Conservation (phyloP, 106 monocot genomes). For the Dendrobium huoshanense region DNA sequence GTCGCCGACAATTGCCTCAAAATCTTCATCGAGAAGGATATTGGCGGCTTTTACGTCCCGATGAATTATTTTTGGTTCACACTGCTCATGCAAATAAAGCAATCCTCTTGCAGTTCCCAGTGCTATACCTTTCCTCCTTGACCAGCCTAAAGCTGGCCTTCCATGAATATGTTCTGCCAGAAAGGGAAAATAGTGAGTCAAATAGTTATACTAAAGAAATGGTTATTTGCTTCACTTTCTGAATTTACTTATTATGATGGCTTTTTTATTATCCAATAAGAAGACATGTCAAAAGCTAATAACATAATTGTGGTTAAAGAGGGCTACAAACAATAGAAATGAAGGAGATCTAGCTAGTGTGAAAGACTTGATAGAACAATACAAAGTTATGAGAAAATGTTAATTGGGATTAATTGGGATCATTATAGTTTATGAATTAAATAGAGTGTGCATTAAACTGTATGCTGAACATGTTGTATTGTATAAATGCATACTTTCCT, state of each 20-base stretch:
- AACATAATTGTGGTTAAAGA: background rate
- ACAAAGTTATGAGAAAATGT: background rate
- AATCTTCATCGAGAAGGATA: slow-evolving; percentile 9
- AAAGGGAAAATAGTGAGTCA: background rate
- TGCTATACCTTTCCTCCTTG: slow-evolving; percentile 69
- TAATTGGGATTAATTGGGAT: background rate
- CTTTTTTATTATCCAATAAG: background rate
- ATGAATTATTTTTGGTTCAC: slow-evolving; percentile 11
- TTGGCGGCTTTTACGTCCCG: slow-evolving; percentile 10
- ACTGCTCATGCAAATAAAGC: slow-evolving; percentile 44
- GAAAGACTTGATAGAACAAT: background rate
- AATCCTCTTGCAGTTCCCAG: slow-evolving; percentile 68
- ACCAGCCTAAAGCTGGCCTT: slow-evolving; percentile 70
- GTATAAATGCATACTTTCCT: background rate
- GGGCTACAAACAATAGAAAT: background rate
- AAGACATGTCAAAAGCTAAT: background rate
- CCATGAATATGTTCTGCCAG: slow-evolving; percentile 61
- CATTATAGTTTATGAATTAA: background rate
- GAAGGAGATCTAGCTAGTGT: background rate
- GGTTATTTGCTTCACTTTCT: background rate
- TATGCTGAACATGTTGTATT: background rate
- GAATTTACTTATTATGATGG: background rate
- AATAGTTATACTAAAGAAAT: background rate
- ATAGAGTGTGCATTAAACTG: background rate
- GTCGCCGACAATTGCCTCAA: slow-evolving; percentile 51